Percentiles rank a stretch among this genome's conserved stretches.
Evolutionary conservation across 1,284 basidiomycete species (phyloP).

Genomic region (Microbotryum silenes-acaulis): DNA sequence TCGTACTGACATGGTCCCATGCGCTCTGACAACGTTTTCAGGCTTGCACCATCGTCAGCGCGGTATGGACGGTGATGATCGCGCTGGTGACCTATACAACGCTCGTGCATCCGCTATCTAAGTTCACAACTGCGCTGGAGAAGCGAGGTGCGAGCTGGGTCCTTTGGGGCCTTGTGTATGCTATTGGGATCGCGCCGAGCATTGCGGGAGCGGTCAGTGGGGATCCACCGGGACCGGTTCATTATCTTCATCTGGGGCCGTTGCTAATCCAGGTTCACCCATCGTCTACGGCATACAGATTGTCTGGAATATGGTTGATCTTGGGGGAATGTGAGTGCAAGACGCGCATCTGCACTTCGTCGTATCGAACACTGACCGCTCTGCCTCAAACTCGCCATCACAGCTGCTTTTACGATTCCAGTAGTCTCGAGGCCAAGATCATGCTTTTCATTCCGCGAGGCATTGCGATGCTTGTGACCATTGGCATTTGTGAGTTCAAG

Average conservation of each 20-base stretch:
- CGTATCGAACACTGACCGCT: too few species aligned
- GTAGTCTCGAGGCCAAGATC: constrained; percentile 11
- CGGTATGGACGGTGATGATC: constrained; percentile 20
- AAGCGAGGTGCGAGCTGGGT: constrained; percentile 5
- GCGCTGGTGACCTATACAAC: constrained; percentile 16
- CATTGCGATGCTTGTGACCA: constrained; percentile 9
- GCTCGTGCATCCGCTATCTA: constrained; percentile 17
- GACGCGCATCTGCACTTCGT: too few species aligned
- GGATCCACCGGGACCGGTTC: too few species aligned
- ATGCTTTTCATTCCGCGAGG: constrained; percentile 22
- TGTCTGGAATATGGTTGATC: constrained; percentile 10
- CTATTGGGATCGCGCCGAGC: constrained; percentile 10
- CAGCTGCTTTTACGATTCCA: constrained; percentile 7
- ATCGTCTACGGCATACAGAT: neutral
- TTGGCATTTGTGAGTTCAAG: neutral
- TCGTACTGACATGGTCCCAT: neutral
- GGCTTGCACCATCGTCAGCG: constrained; percentile 13
- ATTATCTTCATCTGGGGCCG: too few species aligned
- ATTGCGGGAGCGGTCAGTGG: constrained; percentile 1
- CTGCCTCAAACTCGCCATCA: too few species aligned
- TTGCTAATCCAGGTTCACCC: too few species aligned
- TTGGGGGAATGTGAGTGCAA: constrained; percentile 7
- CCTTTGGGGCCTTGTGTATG: neutral
- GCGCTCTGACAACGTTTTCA: constrained; percentile 8
- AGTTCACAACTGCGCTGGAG: constrained; percentile 5